Base-by-base conservation (phyloP, 805 yeast species). In the Yamadazyma paraphyllophila region DNA sequence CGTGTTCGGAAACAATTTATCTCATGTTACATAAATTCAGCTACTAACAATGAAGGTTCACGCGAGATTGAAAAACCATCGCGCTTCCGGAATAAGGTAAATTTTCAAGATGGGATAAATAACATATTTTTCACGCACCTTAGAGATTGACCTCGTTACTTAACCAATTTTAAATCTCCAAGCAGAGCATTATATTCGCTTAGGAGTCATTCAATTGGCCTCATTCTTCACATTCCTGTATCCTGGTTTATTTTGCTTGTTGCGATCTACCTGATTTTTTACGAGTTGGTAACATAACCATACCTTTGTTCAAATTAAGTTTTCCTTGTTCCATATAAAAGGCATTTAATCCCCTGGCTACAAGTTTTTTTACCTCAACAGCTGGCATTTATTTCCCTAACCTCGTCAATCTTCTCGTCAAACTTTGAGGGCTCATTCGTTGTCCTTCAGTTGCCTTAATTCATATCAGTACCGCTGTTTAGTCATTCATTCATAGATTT, bases 31-130 rank as follows among this genome's bases (percentile, higher is more conserved):
- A 32, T 14, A 13, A n/a, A 32, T 29, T 11, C 32, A 11, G 12
- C 36, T 32, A 13, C 4, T 10, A 36, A 36, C n/a, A 32, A 14
- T 40, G 34, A 10, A 41, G 14, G 26, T 24, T 33, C 34, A 41
- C 30, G 26, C 39, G 44, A 26, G 14, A 11, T 26, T 5, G 9
- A 16, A 24, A 39, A 34, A 13, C 31, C 40, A 42, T 42, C 45
- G 45, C 45, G 45, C 39, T 27, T 42, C 45, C 45, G 4, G 15
- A 36, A 35, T 25, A 3, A 36, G 45, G 27, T 42, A 42, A 35
- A 42, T 40, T 4, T 11, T 11, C 15, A 20, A 29, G 20, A 13
- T 32, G 13, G 26, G 26, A 30, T 26, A 39, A 29, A 26, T n/a
- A 26, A 14, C 16, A 4, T n/a, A 25, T 7, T 36, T 37, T 37